These are phyloP conservation scores for Telopea speciosissima DNA, from an alignment of 177 flowering plant species.

Conservation along the genomic window DNA sequence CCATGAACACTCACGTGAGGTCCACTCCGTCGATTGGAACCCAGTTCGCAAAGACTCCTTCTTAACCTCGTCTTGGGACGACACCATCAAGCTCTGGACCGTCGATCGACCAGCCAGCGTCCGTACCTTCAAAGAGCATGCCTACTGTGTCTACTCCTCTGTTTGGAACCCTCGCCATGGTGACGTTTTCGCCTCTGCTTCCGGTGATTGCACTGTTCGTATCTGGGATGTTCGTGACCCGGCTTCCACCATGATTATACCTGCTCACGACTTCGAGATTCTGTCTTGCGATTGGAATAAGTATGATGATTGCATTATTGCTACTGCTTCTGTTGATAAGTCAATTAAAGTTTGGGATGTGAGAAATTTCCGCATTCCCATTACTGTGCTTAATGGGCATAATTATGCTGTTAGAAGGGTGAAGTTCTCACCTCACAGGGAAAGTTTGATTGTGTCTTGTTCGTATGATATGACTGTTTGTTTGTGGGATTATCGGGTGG, in stretches of 20 bases:
- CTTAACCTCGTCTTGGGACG: constrained; percentile 81
- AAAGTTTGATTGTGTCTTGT: constrained; percentile 54
- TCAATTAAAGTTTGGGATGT: constrained; percentile 87
- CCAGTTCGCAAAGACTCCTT: constrained; percentile 84
- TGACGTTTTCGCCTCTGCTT: constrained; percentile 91
- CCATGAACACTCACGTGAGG: constrained; percentile 86
- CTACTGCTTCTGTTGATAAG: constrained; percentile 75
- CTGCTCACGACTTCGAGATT: constrained; percentile 79
- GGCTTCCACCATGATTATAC: constrained; percentile 62
- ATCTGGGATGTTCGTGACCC: constrained; percentile 94
- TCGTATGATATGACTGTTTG: constrained; percentile 95
- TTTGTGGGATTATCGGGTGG: constrained; percentile 78
- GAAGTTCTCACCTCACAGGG: constrained; percentile 75
- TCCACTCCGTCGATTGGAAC: constrained; percentile 75
- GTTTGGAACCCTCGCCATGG: constrained; percentile 90
- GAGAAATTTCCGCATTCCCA: constrained; percentile 61
- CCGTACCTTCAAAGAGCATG: constrained; percentile 86
- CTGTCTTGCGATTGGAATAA: constrained; percentile 87
- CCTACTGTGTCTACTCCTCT: constrained; percentile 76
- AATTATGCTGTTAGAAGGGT: constrained; percentile 76
- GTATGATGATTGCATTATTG: constrained; percentile 74
- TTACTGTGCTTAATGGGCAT: constrained; percentile 73
- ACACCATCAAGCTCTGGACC: constrained; percentile 83
- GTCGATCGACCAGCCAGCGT: constrained; percentile 70
- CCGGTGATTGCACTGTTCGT: constrained; percentile 83